Percentiles rank a stretch among this genome's conserved stretches.
Evolutionary conservation across 306 rosid species (phyloP).

Genomic region (Dicorynia guianensis): DNA sequence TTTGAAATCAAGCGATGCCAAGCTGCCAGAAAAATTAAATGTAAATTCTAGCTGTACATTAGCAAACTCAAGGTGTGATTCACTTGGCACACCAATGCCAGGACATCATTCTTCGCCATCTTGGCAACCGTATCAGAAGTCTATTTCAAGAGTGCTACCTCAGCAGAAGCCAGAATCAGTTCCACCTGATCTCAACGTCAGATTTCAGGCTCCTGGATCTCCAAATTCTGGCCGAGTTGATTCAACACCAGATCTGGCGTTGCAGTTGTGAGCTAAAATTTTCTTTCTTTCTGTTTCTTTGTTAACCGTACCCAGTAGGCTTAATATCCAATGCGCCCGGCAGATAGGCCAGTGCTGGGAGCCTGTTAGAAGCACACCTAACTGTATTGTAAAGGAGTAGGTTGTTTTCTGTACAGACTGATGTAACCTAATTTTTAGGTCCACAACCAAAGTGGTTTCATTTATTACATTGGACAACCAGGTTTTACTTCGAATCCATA

Average conservation of each 20-base stretch:
- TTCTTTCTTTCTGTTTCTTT: slow-evolving; percentile 25
- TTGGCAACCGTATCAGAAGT: slow-evolving; percentile 49
- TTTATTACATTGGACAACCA: slow-evolving; percentile 43
- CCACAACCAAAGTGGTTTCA: slow-evolving; percentile 43
- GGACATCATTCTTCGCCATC: slow-evolving; percentile 42
- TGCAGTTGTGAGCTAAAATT: slow-evolving; percentile 66
- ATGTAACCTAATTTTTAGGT: slow-evolving; percentile 50
- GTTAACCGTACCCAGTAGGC: slow-evolving; percentile 61
- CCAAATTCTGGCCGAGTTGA: slow-evolving; percentile 67
- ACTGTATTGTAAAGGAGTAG: slow-evolving; percentile 56
- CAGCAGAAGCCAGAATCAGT: slow-evolving; percentile 53
- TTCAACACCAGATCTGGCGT: slow-evolving; percentile 67
- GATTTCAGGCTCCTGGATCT: slow-evolving; percentile 70
- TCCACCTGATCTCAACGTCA: slow-evolving; percentile 69
- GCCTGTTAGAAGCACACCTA: slow-evolving; percentile 42
- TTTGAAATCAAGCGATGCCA: slow-evolving; percentile 40
- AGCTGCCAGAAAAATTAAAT: slow-evolving; percentile 40
- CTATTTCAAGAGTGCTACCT: slow-evolving; percentile 38
- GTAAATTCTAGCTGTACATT: slow-evolving; percentile 39
- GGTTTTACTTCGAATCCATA: slow-evolving; percentile 26
- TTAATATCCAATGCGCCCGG: slow-evolving; percentile 47
- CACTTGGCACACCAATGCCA: slow-evolving; percentile 1
- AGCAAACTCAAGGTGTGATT: slow-evolving; percentile 39
- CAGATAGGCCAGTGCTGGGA: slow-evolving; percentile 35
- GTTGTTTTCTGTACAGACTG: slow-evolving; percentile 57